Conservation (phyloP, 2,329 filamentous ascomycete species). For the Aspergillus japonicus region DNA sequence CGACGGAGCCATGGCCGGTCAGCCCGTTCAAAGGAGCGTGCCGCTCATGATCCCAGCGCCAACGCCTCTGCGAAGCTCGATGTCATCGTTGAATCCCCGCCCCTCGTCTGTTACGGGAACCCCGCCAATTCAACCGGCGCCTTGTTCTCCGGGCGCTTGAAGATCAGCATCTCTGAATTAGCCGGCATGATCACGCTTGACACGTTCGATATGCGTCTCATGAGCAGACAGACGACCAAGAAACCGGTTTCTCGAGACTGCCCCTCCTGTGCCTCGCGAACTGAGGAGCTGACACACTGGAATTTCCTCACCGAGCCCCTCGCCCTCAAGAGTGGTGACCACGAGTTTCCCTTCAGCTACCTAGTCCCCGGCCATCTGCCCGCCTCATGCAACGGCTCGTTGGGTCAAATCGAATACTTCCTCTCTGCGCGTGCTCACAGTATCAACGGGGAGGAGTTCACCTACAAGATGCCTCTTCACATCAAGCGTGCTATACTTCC, state of each 20-base stretch:
- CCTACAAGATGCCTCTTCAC: slow-evolving; percentile 65
- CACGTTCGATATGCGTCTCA: slow-evolving; percentile 69
- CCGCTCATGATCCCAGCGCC: slow-evolving; percentile 28
- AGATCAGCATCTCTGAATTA: slow-evolving; percentile 66
- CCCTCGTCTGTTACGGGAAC: slow-evolving; percentile 77
- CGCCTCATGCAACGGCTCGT: slow-evolving; percentile 70
- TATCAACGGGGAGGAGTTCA: slow-evolving; percentile 61
- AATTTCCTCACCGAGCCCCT: slow-evolving; percentile 63
- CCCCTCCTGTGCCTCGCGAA: slow-evolving; percentile 68
- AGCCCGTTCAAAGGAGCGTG: slow-evolving; percentile 40
- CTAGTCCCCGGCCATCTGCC: slow-evolving; percentile 84
- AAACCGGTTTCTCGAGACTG: slow-evolving; percentile 79
- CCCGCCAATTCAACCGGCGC: slow-evolving; percentile 76
- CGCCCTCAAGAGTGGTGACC: slow-evolving; percentile 53
- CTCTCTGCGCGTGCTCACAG: slow-evolving; percentile 67
- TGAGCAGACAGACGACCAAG: slow-evolving; percentile 71
- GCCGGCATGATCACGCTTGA: slow-evolving; percentile 64
- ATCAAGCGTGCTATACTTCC: slow-evolving; percentile 78
- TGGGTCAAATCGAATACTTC: slow-evolving; percentile 75
- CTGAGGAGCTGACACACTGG: slow-evolving; percentile 76
- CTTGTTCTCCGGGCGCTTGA: slow-evolving; percentile 78
- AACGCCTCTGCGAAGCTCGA: slow-evolving; percentile 53
- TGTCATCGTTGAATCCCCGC: slow-evolving; percentile 77
- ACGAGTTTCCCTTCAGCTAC: slow-evolving; percentile 86
- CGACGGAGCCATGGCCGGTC: slow-evolving; percentile 36